A percentile compares a stretch with the other conserved stretches of the same genome.
Evolutionary conservation across 305 asterid species (phyloP).

Genomic region (Fraxinus sp.): DNA sequence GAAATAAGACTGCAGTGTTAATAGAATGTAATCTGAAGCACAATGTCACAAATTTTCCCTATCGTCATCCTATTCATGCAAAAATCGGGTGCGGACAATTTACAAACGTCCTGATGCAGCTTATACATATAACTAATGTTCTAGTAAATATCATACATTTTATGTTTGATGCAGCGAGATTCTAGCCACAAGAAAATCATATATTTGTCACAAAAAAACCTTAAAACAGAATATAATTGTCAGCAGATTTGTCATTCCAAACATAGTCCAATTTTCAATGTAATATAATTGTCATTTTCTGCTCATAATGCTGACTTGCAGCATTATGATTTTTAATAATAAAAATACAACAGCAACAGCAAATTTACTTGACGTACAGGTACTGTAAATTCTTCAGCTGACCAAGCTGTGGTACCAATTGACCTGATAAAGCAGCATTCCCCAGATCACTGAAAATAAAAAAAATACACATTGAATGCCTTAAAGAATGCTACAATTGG

Average conservation of each 20-base stretch:
- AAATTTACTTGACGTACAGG: constrained; percentile 52
- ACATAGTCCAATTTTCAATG: not conserved
- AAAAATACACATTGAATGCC: constrained; percentile 15
- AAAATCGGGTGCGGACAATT: not conserved
- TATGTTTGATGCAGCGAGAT: not conserved
- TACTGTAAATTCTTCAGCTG: constrained; percentile 91
- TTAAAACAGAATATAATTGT: not conserved
- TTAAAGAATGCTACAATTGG: constrained; percentile 2
- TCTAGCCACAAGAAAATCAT: not conserved
- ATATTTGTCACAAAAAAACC: not conserved
- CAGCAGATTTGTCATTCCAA: not conserved
- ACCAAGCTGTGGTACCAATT: constrained; percentile 87
- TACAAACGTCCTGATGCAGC: not conserved
- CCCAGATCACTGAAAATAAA: constrained; percentile 76
- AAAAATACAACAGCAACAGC: not conserved
- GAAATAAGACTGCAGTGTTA: not conserved
- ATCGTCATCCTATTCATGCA: not conserved
- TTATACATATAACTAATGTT: not conserved
- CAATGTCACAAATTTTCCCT: not conserved
- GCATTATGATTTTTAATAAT: not conserved
- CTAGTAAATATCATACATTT: not conserved
- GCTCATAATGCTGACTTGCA: not conserved
- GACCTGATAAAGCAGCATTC: constrained; percentile 93
- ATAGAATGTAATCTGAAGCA: not conserved
- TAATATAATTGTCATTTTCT: not conserved